Base-by-base conservation (phyloP, 2,329 filamentous ascomycete species). In the Talaromyces sp. region DNA sequence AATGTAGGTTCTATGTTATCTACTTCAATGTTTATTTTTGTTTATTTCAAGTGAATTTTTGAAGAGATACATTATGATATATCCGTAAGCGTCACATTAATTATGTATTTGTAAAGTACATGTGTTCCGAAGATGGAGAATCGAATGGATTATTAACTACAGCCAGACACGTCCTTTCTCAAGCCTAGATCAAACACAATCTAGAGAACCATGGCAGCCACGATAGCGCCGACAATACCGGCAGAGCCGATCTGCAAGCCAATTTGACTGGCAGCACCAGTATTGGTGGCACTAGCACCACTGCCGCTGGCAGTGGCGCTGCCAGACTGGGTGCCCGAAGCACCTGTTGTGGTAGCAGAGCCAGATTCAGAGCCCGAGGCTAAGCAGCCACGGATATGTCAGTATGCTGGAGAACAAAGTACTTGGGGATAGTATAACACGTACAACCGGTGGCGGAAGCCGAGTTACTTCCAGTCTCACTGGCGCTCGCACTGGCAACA, bases 141-240 rank as follows among this genome's bases (percentile, higher is more conserved):
- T 53, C 27, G 28, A 53, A 53, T 53, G 27, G 30, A 28, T 31
- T n/a, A n/a, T 53, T 31, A 52, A 31, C 28, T 16, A 16, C 50
- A 52, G 30, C 50, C 10, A 51, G 18, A 51, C 44, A 40, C 4
- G 36, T 51, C 27, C 44, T 16, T 2, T 28, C 44, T 6, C 36
- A 28, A 30, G 10, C 40, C 27, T 50, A 34, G 28, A 23, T 23
- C 9, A 28, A 31, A 12, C 44, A 33, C 9, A 36, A 44, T 58
- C n/a, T 31, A 78, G 66, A 78, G 70, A 67, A 72, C 73, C 60
- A 75, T 72, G 52, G 73, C 72, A 60, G 73, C 75, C 56, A 75
- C 60, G 14, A 75, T 63, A 53, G 76, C 65, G 40, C 75, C 75
- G 16, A 75, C 52, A 28, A 76, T 60, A 50, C 74, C 72, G 47